Conservation (phyloP, 2,329 filamentous ascomycete species). For the Pleomassaria siparia region DNA sequence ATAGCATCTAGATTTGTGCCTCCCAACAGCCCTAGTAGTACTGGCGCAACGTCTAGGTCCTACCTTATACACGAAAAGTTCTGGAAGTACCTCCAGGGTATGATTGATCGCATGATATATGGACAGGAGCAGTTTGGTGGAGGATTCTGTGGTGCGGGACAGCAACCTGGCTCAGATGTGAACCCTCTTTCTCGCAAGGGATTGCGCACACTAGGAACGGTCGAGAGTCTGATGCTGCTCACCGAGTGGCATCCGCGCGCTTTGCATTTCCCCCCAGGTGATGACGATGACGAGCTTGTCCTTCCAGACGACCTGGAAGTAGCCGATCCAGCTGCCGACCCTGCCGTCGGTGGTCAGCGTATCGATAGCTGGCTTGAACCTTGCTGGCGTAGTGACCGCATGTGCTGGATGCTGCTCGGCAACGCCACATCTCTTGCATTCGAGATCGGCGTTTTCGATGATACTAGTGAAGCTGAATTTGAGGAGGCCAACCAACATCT, state of each 20-base stretch:
- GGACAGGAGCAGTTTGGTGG: slow-evolving; percentile 94
- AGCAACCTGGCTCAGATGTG: slow-evolving; percentile 65
- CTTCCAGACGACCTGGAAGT: slow-evolving; percentile 70
- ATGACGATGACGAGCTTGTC: slow-evolving; percentile 65
- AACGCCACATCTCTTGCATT: slow-evolving; percentile 88
- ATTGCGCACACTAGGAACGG: slow-evolving; percentile 84
- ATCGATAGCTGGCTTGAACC: slow-evolving; percentile 97
- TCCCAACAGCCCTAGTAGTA: slow-evolving; percentile 70
- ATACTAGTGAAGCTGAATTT: slow-evolving; percentile 71
- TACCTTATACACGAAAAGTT: slow-evolving; percentile 93
- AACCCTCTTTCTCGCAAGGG: slow-evolving; percentile 64
- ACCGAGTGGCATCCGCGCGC: slow-evolving; percentile 97
- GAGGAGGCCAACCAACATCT: slow-evolving; percentile 42
- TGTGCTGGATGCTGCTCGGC: slow-evolving; percentile 97
- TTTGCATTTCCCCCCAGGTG: slow-evolving; percentile 81
- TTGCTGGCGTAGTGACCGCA: slow-evolving; percentile 85
- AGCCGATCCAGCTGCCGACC: slow-evolving; percentile 55
- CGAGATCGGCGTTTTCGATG: slow-evolving; percentile 93
- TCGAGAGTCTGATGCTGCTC: slow-evolving; percentile 89
- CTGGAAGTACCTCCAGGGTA: slow-evolving; percentile 90
- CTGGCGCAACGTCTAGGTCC: slow-evolving; percentile 72
- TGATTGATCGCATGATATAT: slow-evolving; percentile 95
- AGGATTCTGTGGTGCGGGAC: slow-evolving; percentile 76
- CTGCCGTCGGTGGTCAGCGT: slow-evolving; percentile 60
- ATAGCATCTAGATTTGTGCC: slow-evolving; percentile 86